Conservation (phyloP, 176 grass and related monocot genomes). For the Panicum miliaceum region DNA sequence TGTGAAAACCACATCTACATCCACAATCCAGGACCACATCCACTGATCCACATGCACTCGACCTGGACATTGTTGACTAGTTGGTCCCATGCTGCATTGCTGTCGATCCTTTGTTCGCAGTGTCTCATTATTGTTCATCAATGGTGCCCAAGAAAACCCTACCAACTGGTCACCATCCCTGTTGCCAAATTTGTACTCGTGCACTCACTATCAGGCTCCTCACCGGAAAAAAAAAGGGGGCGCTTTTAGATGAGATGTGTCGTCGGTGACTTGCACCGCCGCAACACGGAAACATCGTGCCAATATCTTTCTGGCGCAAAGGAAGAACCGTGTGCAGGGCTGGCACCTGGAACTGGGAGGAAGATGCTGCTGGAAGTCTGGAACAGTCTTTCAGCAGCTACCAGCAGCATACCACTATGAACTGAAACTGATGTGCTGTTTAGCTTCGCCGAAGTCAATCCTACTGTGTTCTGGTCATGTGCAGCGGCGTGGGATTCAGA, state of each 20-base stretch:
- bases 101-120: background rate
- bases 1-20: background rate
- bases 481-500: slow-evolving; percentile 9
- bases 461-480: background rate
- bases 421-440: background rate
- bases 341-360: background rate
- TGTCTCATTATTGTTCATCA: background rate
- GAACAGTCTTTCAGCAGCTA: background rate
- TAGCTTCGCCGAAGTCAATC: background rate
- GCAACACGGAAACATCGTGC: background rate
- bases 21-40: background rate
- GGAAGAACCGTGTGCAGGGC: background rate
- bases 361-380: background rate
- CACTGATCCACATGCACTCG: background rate
- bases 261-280: background rate
- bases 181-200: background rate
- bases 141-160: background rate
- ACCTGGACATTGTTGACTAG: background rate
- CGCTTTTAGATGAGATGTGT: no score
- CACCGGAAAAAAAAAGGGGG: background rate
- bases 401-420: background rate
- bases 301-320: background rate
- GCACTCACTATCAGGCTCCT: background rate
- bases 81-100: background rate
- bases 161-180: background rate